Base-by-base conservation (phyloP, 257 asterid genomes). In the Ilex aquifolium region DNA sequence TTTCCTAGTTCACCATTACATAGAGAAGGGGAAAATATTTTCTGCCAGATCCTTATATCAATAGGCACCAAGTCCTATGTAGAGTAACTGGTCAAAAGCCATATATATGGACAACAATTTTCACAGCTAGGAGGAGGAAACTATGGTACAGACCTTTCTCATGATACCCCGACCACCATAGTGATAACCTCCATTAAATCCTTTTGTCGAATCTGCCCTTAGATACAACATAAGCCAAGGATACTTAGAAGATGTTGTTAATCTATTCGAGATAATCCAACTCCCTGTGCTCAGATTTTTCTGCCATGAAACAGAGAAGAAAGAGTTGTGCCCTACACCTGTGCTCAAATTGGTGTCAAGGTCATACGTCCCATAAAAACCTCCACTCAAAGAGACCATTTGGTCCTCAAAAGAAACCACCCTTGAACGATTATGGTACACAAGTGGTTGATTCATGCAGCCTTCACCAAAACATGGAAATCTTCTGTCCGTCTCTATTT, bases 401-500 rank as follows among this genome's bases (percentile, higher is more conserved):
- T 69, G 73, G 11, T 62, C 74, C 32, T 52, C 50, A 13, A 40
- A 52, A n/a, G 53, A 57, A 46, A 78, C 82, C 16, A 68, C 17
- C 57, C 65, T 74, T 63, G 97, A 81, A 66, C 54, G 58, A 58
- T 86, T 21, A 21, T 21, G 27, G 27, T 21, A 21, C 27, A 21
- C 27, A 21, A 21, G 27, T 21, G 27, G 27, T 84, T 86, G 95
- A 74, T 89, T 89, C 96, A 89, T 89, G 65, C 97, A 86, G 39
- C 97, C 95, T 72, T 80, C 57, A 0, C 94, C 97, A 63, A 89
- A 89, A 69, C 97, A 89, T 53, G 97, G 97, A 56, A 89, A 89
- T 64, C 15, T 87, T 69, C 94, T 76, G 62, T 51, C 63, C 0
- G 95, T 89, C 61, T 74, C 84, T 54, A 89, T 83, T 71, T 76